phyloP scores from a whole-genome alignment of 2,329 filamentous ascomycete genomes.

The Phialophora macrospora region DNA sequence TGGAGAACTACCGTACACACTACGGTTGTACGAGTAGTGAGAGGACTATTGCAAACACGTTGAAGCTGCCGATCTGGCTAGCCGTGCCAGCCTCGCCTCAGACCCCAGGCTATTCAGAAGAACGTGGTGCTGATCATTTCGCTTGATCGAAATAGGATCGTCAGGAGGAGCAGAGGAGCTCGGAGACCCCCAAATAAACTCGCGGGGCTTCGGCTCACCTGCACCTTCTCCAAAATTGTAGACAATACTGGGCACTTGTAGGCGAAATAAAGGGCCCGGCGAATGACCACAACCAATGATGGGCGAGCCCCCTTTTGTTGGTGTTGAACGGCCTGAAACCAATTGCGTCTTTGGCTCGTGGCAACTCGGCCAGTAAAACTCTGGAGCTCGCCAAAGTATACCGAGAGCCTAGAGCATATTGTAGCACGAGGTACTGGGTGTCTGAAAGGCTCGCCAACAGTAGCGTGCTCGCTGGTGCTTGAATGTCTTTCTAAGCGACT shows the following conservation, averaged over 20 bases:
- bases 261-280: not conserved
- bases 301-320: not conserved
- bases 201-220: conserved; percentile 10
- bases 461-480: conserved; percentile 7
- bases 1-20: not conserved
- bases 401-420: conserved; percentile 1
- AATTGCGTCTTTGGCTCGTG: conserved; percentile 33
- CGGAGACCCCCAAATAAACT: not conserved
- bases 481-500: conserved; percentile 20
- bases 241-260: not conserved
- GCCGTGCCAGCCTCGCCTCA: conserved; percentile 7
- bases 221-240: conserved; percentile 3
- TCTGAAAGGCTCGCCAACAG: not conserved
- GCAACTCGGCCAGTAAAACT: conserved; percentile 6
- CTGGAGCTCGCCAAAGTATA: conserved; percentile 7
- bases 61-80: conserved; percentile 11
- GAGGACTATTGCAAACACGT: conserved; percentile 1
- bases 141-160: conserved; percentile 13
- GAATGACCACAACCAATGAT: conserved; percentile 4
- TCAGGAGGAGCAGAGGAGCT: conserved; percentile 10
- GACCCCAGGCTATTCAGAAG: not conserved
- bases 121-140: conserved; percentile 17
- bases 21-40: too few relatives aligned
- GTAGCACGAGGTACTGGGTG: not conserved
- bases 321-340: not conserved